phyloP scores from a whole-genome alignment of 2,329 filamentous ascomycete species.

The Sporothrix sp. region DNA sequence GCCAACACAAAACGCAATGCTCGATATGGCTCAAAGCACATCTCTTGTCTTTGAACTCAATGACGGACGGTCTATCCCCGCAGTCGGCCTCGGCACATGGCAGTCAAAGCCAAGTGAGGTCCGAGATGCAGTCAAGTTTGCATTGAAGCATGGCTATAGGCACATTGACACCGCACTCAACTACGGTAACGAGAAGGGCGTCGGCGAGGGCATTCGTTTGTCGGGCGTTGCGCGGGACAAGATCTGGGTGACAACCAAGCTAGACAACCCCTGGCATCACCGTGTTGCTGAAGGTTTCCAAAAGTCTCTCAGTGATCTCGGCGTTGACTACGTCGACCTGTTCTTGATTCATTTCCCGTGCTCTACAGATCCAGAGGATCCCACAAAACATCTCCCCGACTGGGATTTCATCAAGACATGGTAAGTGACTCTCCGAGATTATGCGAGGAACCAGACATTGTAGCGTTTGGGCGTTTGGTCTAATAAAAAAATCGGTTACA shows the following conservation, averaged over 20 bases:
- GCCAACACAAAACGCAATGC: too few relatives aligned
- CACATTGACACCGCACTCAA: conserved; percentile 16
- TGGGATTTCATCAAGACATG: conserved; percentile 15
- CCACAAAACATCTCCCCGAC: conserved; percentile 6
- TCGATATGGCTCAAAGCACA: background rate
- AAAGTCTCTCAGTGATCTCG: conserved; percentile 9
- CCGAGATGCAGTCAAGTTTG: conserved; percentile 7
- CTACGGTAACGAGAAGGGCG: conserved; percentile 16
- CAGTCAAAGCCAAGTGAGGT: conserved; percentile 6
- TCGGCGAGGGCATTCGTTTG: conserved; percentile 14
- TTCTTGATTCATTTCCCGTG: conserved; percentile 16
- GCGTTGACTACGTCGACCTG: conserved; percentile 13
- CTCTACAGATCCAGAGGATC: conserved; percentile 4
- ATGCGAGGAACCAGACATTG: too few relatives aligned
- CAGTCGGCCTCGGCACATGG: conserved; percentile 1
- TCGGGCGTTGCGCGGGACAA: conserved; percentile 16
- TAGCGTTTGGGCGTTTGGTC: too few relatives aligned
- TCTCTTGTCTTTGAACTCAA: background rate
- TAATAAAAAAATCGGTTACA: too few relatives aligned
- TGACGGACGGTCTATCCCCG: background rate
- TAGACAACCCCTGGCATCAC: conserved; percentile 15
- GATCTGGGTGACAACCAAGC: conserved; percentile 17
- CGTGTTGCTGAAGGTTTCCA: conserved; percentile 13
- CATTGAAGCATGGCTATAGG: conserved; percentile 14
- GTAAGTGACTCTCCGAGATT: background rate